phyloP scores from a whole-genome alignment of 2,329 filamentous ascomycete genomes.

The Dryadomyces sulphureus region DNA sequence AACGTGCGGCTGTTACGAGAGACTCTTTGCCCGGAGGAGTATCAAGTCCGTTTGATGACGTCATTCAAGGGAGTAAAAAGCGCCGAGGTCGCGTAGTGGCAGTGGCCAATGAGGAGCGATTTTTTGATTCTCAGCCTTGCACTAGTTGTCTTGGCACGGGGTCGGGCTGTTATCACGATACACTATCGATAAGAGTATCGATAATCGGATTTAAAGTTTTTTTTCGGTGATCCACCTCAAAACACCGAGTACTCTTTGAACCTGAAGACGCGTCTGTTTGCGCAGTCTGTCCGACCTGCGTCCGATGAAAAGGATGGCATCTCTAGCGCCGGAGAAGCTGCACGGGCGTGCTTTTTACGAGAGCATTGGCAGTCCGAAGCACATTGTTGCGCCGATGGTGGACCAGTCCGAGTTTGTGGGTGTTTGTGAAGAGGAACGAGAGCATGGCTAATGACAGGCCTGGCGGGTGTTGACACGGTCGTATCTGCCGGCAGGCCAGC shows the following conservation, averaged over 20 bases:
- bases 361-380: slow-evolving; percentile 82
- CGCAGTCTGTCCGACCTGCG: too few relatives aligned
- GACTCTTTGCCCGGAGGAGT: background rate
- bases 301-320: too few relatives aligned
- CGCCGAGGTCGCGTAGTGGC: too few relatives aligned
- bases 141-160: background rate
- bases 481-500: slow-evolving; percentile 57
- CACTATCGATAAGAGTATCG: too few relatives aligned
- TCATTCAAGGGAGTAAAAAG: too few relatives aligned
- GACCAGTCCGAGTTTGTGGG: slow-evolving; percentile 94
- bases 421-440: too few relatives aligned
- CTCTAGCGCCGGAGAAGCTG: slow-evolving; percentile 42
- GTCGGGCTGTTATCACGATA: slow-evolving; percentile 7
- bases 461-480: slow-evolving; percentile 96
- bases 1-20: too few relatives aligned
- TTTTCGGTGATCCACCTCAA: too few relatives aligned
- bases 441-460: slow-evolving; percentile 43
- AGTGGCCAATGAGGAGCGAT: background rate
- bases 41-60: background rate
- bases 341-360: slow-evolving; percentile 86
- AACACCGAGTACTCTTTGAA: too few relatives aligned
- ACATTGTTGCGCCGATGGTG: slow-evolving; percentile 91
- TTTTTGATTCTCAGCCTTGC: slow-evolving; percentile 7
- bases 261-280: too few relatives aligned
- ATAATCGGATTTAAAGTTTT: slow-evolving; percentile 5